Percentiles rank a stretch among this genome's conserved stretches.
Conservation (phyloP, 2,329 filamentous ascomycete genomes). For the Stemphylium lycopersici region DNA sequence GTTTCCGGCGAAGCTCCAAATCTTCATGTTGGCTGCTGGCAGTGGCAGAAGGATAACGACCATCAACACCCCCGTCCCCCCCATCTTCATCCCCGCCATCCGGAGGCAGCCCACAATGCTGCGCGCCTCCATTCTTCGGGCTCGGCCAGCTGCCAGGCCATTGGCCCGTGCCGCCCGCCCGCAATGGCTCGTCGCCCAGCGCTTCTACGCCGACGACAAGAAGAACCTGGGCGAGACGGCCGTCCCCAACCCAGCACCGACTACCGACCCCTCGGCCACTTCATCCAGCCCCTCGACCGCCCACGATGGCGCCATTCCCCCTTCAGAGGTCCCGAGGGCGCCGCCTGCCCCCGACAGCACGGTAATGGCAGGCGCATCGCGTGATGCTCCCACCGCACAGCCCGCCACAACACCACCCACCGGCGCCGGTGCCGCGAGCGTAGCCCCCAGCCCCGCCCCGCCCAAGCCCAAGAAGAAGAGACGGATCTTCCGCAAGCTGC, state of each 20-base stretch:
- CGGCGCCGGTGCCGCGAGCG: constrained; percentile 51
- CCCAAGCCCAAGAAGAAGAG: constrained; percentile 67
- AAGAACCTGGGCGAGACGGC: constrained; percentile 51
- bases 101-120: constrained; percentile 59
- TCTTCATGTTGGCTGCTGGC: constrained; percentile 21
- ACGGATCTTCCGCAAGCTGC: constrained; percentile 72
- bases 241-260: constrained; percentile 44
- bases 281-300: constrained; percentile 28
- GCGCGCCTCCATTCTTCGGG: constrained; percentile 61
- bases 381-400: constrained; percentile 38
- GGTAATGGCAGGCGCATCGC: constrained; percentile 41
- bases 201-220: constrained; percentile 57
- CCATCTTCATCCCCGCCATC: constrained; percentile 31
- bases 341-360: constrained; percentile 51
- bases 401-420: constrained; percentile 49
- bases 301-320: constrained; percentile 52
- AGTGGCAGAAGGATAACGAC: constrained; percentile 15
- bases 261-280: constrained; percentile 8
- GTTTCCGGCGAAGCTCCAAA: constrained; percentile 17
- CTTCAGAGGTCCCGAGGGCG: constrained; percentile 56
- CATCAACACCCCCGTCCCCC: constrained; percentile 22
- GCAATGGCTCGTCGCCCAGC: constrained; percentile 50
- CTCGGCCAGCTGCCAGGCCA: constrained; percentile 51
- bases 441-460: constrained; percentile 49
- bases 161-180: constrained; percentile 41